Evolutionary conservation across 257 asterid genomes (phyloP).

Genomic region (Voacanga thouarsii): DNA sequence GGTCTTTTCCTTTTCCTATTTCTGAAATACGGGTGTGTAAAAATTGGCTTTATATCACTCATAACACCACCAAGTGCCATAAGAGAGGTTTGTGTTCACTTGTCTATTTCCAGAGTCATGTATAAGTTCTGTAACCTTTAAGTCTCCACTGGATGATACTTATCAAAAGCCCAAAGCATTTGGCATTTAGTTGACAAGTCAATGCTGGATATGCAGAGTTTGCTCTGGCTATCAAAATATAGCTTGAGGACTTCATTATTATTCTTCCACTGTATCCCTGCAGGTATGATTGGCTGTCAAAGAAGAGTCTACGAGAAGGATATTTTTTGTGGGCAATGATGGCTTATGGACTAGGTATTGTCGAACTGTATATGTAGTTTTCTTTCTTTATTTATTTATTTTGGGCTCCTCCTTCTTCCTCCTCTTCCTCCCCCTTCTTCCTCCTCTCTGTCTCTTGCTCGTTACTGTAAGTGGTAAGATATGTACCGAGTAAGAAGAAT

Average conservation of each 20-base stretch:
- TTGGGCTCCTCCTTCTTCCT: not conserved
- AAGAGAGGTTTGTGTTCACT: not conserved
- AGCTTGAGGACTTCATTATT: not conserved
- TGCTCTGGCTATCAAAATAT: conserved; percentile 10
- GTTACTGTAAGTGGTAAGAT: not conserved
- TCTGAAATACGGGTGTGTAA: not conserved
- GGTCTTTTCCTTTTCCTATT: not conserved
- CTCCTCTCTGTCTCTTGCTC: not conserved
- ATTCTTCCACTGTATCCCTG: conserved; percentile 20
- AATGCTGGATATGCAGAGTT: not conserved
- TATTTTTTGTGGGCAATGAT: conserved; percentile 89
- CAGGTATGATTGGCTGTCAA: conserved; percentile 94
- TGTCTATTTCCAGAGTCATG: conserved; percentile 1
- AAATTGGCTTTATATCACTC: not conserved
- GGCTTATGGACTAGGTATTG: conserved; percentile 83
- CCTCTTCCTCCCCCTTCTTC: not conserved
- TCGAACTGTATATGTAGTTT: not conserved
- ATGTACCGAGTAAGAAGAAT: not conserved
- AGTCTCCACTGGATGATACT: not conserved
- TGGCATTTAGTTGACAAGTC: not conserved
- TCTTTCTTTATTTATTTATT: no score
- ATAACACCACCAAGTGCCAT: not conserved
- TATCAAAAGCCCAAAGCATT: not conserved
- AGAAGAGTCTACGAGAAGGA: conserved; percentile 67
- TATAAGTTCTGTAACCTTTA: not conserved